Conservation (phyloP, 2,329 filamentous ascomycete genomes). For the Penicillium sp. region DNA sequence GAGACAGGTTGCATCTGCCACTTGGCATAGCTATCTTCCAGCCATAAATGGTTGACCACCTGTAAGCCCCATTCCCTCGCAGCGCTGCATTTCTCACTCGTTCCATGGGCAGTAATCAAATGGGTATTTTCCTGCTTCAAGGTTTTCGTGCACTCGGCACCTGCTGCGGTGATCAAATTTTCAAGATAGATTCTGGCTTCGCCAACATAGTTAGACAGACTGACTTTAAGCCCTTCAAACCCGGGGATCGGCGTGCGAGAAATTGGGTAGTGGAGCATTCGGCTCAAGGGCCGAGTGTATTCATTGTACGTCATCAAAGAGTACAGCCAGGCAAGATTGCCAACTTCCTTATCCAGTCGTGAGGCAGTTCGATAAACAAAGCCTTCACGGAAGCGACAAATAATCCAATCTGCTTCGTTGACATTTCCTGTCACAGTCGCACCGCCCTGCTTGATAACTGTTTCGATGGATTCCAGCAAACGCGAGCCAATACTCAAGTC, state of each 20-base stretch:
- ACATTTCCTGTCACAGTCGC: constrained; percentile 67
- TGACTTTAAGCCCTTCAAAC: constrained; percentile 75
- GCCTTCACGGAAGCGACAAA: constrained; percentile 86
- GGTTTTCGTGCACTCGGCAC: constrained; percentile 88
- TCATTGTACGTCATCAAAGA: constrained; percentile 83
- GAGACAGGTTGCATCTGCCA: constrained; percentile 74
- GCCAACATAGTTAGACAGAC: constrained; percentile 93
- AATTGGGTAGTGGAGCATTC: constrained; percentile 86
- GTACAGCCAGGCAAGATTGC: constrained; percentile 92
- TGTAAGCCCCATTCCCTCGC: constrained; percentile 89
- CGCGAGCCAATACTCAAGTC: constrained; percentile 72
- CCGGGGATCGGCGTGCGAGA: constrained; percentile 75
- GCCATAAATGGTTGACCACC: constrained; percentile 92
- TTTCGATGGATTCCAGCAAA: constrained; percentile 65
- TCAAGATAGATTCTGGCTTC: constrained; percentile 92
- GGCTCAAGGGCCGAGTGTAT: constrained; percentile 82
- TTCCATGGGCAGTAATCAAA: constrained; percentile 83
- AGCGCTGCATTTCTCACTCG: constrained; percentile 90
- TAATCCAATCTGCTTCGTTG: constrained; percentile 73
- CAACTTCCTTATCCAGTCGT: constrained; percentile 76
- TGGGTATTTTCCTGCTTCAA: constrained; percentile 96
- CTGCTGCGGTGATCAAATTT: constrained; percentile 80
- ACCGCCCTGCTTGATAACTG: constrained; percentile 70
- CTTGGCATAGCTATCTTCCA: constrained; percentile 94
- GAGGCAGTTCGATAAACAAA: constrained; percentile 75